Evolutionary conservation across 106 monocot species (phyloP).

Genomic region (Vanilla planifolia): DNA sequence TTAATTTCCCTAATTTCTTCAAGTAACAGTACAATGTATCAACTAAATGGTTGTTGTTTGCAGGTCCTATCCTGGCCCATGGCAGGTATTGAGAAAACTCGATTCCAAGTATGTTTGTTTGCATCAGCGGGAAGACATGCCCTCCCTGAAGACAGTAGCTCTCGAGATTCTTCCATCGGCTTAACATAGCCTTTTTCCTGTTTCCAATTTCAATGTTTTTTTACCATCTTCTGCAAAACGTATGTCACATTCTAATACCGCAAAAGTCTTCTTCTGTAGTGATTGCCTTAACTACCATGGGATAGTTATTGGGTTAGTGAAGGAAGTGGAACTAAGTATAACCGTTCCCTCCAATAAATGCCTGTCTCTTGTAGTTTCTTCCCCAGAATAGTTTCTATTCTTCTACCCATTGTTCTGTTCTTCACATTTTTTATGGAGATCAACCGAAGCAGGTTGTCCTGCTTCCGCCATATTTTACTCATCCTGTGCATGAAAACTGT

Average conservation of each 20-base stretch:
- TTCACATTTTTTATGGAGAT: not conserved
- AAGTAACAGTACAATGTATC: not conserved
- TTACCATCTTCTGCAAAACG: not conserved
- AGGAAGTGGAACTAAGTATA: not conserved
- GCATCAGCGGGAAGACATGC: conserved; percentile 89
- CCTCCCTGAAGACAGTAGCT: conserved; percentile 87
- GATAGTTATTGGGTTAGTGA: too few species aligned
- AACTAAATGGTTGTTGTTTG: not conserved
- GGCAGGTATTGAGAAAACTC: conserved; percentile 80
- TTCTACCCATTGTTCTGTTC: not conserved
- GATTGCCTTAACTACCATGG: too few species aligned
- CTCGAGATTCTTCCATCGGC: conserved; percentile 81
- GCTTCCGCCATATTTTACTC: not conserved
- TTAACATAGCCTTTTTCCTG: conserved; percentile 2
- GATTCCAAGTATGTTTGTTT: conserved; percentile 46
- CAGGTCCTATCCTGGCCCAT: conserved; percentile 89
- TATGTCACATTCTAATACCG: not conserved
- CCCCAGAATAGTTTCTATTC: not conserved
- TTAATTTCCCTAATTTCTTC: not conserved
- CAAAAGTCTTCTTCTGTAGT: not conserved
- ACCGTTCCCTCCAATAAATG: not conserved
- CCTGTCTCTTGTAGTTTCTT: not conserved
- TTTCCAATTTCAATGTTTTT: not conserved
- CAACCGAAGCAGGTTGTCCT: not conserved
- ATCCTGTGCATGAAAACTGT: not conserved